These are phyloP conservation scores for Cadophora luteo-olivacea DNA, from an alignment of 2,329 filamentous ascomycete genomes.

Conservation along the genomic window DNA sequence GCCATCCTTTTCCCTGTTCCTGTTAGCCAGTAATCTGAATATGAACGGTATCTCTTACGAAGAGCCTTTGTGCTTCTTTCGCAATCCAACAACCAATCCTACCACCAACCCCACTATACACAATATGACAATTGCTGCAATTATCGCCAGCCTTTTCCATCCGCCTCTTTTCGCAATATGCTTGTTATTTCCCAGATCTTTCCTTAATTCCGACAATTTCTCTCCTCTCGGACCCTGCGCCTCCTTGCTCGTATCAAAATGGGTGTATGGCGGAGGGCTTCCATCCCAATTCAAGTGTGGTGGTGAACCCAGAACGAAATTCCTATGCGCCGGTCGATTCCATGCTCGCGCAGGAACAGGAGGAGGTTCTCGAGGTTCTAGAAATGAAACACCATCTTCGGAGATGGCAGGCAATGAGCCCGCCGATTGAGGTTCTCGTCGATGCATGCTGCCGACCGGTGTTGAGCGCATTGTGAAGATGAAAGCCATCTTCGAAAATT, in stretches of 20 bases:
- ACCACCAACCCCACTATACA: slow-evolving; percentile 43
- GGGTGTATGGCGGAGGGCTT: slow-evolving; percentile 40
- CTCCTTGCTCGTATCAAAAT: slow-evolving; percentile 20
- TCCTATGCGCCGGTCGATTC: slow-evolving; percentile 33
- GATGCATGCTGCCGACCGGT: slow-evolving; percentile 24
- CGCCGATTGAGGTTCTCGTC: slow-evolving; percentile 22
- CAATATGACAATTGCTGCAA: slow-evolving; percentile 36
- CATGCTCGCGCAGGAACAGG: slow-evolving; percentile 34
- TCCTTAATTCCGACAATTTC: slow-evolving; percentile 35
- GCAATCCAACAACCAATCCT: slow-evolving; percentile 44
- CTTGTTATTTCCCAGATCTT: slow-evolving; percentile 35
- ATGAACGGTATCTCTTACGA: slow-evolving; percentile 21
- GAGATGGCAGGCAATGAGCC: slow-evolving; percentile 34
- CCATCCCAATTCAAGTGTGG: slow-evolving; percentile 27
- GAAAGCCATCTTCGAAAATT: slow-evolving; percentile 32
- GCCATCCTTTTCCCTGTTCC: slow-evolving; percentile 20
- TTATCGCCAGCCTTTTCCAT: slow-evolving; percentile 42
- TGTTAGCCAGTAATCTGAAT: slow-evolving; percentile 13
- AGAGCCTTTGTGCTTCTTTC: slow-evolving; percentile 34
- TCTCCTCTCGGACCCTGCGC: slow-evolving; percentile 29
- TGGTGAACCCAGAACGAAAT: slow-evolving; percentile 29
- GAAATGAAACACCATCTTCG: slow-evolving; percentile 31
- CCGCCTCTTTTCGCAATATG: slow-evolving; percentile 44
- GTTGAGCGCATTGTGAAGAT: slow-evolving; percentile 34
- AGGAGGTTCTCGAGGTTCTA: slow-evolving; percentile 27